Conservation (phyloP, 768 basidiomycete genomes). For the Tylopilus intermedius region DNA sequence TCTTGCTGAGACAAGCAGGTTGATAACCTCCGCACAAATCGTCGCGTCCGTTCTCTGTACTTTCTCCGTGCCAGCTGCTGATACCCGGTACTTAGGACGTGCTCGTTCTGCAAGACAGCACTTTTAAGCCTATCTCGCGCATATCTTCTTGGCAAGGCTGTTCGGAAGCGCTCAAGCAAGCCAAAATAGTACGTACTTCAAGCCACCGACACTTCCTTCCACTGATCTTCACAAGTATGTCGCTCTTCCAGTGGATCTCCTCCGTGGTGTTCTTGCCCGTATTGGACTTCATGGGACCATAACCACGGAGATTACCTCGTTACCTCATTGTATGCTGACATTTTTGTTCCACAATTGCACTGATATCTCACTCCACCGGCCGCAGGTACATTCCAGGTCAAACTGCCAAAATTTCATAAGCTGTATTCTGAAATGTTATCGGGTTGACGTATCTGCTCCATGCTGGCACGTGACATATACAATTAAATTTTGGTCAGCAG, state of each 20-base stretch:
- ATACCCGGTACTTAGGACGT: conserved; percentile 39
- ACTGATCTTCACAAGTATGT: conserved; percentile 51
- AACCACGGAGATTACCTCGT: conserved; percentile 52
- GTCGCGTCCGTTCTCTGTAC: conserved; percentile 57
- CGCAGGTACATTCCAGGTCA: conserved; percentile 78
- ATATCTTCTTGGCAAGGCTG: conserved; percentile 79
- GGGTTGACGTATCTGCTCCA: too few relatives aligned
- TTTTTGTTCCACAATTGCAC: not conserved
- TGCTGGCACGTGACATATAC: conserved; percentile 2
- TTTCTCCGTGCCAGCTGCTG: not conserved
- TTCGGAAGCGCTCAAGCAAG: conserved; percentile 63
- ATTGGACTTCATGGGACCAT: conserved; percentile 76
- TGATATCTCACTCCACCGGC: not conserved
- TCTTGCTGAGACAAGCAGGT: conserved; percentile 87
- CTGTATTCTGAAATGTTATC: not conserved
- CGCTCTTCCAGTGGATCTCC: conserved; percentile 76
- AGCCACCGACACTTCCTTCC: not conserved
- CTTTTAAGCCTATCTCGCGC: conserved; percentile 79
- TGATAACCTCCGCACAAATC: conserved; percentile 84
- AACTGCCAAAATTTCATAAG: conserved; percentile 53
- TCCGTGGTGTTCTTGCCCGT: conserved; percentile 75
- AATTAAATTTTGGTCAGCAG: not conserved
- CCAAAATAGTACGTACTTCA: conserved; percentile 56
- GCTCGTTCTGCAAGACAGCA: conserved; percentile 89
- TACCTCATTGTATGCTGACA: conserved; percentile 75